Evolutionary conservation across 169 alveolate genomes (phyloP).

Genomic region (Eimeria zaria): DNA sequence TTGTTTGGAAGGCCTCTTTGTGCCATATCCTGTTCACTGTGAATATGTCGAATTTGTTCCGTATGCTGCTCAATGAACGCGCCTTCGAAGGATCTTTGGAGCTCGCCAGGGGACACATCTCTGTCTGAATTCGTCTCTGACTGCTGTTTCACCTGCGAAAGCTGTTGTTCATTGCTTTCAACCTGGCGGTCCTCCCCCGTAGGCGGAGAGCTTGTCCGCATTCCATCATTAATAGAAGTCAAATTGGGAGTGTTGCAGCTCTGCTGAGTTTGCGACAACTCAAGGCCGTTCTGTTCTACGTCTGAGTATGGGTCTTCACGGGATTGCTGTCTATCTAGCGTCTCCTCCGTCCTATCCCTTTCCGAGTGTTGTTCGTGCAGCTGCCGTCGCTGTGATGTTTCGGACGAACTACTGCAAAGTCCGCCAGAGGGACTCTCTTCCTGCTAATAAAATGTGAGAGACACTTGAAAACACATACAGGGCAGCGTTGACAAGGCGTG

Average conservation of each 20-base stretch:
- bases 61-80: background rate
- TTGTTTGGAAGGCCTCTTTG: background rate
- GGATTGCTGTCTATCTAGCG: background rate
- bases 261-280: background rate
- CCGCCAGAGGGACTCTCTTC: background rate
- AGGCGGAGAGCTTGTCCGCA: background rate
- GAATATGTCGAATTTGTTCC: background rate
- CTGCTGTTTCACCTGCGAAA: slow-evolving; percentile 6
- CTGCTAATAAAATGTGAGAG: background rate
- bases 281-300: background rate
- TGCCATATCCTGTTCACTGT: background rate
- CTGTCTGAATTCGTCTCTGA: background rate
- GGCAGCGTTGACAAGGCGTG: background rate
- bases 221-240: background rate
- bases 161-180: background rate
- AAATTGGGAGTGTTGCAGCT: background rate
- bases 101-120: background rate
- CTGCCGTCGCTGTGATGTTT: background rate
- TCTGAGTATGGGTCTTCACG: background rate
- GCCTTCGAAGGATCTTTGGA: background rate
- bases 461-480: background rate
- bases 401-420: background rate
- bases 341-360: background rate
- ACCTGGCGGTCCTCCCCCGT: background rate
- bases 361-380: slow-evolving; percentile 43